Percentiles rank a stretch among this genome's conserved stretches.
Conservation (phyloP, 805 yeast genomes). For the Clavispora santaluciae region DNA sequence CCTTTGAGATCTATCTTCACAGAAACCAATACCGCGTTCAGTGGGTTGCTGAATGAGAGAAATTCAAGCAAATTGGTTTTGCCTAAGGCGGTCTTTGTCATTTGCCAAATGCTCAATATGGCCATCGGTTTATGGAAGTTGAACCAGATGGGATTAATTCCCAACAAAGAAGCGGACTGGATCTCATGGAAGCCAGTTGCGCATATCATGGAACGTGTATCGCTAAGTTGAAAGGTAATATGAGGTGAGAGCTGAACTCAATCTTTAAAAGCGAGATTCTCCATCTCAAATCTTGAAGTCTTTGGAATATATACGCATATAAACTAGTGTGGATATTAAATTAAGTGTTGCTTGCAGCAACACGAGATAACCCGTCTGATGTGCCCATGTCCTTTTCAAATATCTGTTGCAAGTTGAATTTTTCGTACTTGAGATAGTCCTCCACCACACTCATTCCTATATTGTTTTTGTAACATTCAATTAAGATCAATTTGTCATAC, state of each 20-base stretch:
- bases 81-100: constrained; percentile 45
- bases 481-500: constrained; percentile 71
- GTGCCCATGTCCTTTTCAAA: constrained; percentile 43
- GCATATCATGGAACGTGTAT: constrained; percentile 6
- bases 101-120: constrained; percentile 51
- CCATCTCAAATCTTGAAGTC: no score
- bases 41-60: constrained; percentile 36
- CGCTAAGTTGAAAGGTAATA: background rate
- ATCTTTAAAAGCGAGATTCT: no score
- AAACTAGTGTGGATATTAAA: no score
- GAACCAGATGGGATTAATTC: constrained; percentile 84
- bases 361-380: constrained; percentile 9
- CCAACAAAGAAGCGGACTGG: constrained; percentile 88
- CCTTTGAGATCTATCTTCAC: constrained; percentile 69
- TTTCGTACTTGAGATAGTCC: constrained; percentile 55
- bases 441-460: constrained; percentile 84
- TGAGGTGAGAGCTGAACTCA: no score
- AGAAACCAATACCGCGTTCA: constrained; percentile 52
- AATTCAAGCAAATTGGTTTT: constrained; percentile 28
- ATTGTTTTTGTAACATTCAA: constrained; percentile 85
- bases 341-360: constrained; percentile 3
- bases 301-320: no score
- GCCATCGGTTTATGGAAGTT: constrained; percentile 81
- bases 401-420: constrained; percentile 79
- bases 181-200: constrained; percentile 66